Base-by-base conservation (phyloP, 257 asterid genomes). In the Datura wrightii region DNA sequence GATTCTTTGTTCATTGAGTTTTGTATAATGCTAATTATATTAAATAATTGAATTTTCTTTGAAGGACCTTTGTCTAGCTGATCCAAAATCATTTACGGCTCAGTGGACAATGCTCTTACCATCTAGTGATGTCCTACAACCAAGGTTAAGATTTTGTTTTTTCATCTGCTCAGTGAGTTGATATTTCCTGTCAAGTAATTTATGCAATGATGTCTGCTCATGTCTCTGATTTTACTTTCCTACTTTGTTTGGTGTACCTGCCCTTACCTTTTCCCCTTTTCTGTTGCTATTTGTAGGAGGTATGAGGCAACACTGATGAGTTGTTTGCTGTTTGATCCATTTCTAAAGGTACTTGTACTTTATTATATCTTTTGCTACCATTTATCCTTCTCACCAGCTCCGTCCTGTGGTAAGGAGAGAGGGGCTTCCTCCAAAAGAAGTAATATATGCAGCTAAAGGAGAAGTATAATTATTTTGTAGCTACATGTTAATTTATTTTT, bases 21-120 rank as follows among this genome's bases (percentile, higher is more conserved):
- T 37, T 76, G n/a, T 62, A 80, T 83, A 54, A 37, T 66, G 62
- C 84, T 80, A 74, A 62, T 83, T 15, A 66, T 79, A 87, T 85
- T 84, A 67, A 89, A 85, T 83, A 83, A 84, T 86, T 82, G 79
- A 63, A 82, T 84, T 87, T 91, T 86, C 67, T 85, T 88, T 65
- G 85, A 85, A 96, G 99, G 99, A 96, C 92, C 95, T 96, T 24
- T 94, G 97, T 84, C 94, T 91, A 87, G 98, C 94, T 85, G 99
- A 96, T 89, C 94, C 99, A 69, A 94, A 93, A 86, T 89, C 89
- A 83, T 93, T 96, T 89, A 92, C 94, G 46, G 87, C 96, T 81
- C 97, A 96, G 74, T 94, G 97, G 99, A 92, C 97, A 78, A 90
- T 92, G 92, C 94, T 96, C 85, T 89, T 96, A 89, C 98, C 98